phyloP scores from a whole-genome alignment of 345 rosid genomes.

The Angophora floribunda region DNA sequence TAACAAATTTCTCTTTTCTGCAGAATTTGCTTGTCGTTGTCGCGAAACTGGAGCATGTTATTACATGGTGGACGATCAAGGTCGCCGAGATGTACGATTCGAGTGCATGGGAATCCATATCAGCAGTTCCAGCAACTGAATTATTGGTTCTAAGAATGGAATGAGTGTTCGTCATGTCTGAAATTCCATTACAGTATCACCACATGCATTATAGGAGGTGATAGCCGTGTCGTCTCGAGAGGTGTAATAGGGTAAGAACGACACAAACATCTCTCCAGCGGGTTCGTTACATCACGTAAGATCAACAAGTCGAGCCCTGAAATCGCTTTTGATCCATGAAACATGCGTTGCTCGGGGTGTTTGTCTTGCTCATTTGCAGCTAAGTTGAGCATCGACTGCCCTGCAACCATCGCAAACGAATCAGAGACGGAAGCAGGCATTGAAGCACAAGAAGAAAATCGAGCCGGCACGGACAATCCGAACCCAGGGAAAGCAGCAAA shows the following conservation, averaged over 20 bases:
- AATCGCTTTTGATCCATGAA: neutral
- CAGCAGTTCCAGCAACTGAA: neutral
- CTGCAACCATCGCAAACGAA: neutral
- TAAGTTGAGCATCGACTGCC: neutral
- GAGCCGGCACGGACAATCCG: fast-evolving
- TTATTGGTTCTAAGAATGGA: neutral
- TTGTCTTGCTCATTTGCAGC: neutral
- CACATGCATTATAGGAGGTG: neutral
- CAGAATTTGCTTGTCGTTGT: neutral
- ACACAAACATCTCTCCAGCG: neutral
- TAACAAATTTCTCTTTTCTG: neutral
- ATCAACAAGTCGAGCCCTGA: neutral
- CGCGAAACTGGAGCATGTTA: neutral
- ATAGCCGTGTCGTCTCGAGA: neutral
- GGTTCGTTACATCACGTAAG: neutral
- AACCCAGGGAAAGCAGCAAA: fast-evolving
- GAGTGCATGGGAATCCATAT: neutral
- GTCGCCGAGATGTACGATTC: too few relatives aligned
- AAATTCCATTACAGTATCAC: neutral
- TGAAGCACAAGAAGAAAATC: neutral
- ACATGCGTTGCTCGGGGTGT: neutral
- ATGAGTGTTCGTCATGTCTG: neutral
- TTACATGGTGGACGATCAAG: neutral
- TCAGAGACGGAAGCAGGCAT: neutral
- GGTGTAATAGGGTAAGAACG: neutral